Evolutionary conservation across 75 land plant species (phyloP), one percentile per base, ranked within the genome.

Genomic region (Ceratopteris richardii): DNA sequence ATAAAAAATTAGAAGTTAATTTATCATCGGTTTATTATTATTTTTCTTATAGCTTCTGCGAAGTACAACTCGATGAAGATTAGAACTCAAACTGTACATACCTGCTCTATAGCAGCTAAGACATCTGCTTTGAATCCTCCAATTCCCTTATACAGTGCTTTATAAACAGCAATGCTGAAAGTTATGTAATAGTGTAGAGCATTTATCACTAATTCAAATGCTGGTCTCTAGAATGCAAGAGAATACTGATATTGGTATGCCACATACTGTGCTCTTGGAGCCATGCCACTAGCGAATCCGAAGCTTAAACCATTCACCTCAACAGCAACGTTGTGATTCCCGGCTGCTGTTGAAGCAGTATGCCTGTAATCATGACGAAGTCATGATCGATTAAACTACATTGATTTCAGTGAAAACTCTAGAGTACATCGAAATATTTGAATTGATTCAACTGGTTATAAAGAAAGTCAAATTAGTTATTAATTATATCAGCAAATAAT

Each of bases 41-140:
- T 33, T 9, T 33, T 33, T 3, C 9, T 33, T 9, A 33, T 33
- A 33, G 37, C 9, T 9, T 33, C 3, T 33, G 37, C 37, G 9
- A 9, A 33, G 3, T 33, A 33, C 9, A 4, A 33, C 37, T 4
- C 37, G n/a, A n/a, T 33, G 9, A 33, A 33, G 37, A 46, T 4
- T 5, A 21, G 17, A 46, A 46, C 17, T 5, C 50, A 46, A 46
- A 4, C 3, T 33, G 60, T 31, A 2, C 23, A 6, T 19, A 88
- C 97, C 95, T 88, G 85, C 54, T 91, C 94, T 47, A 88, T 84
- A 23, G 95, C 97, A 47, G 95, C 95, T 47, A 89, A 91, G 29
- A 89, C 84, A 73, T 91, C 95, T 14, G 71, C 17, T 26, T 50
- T 39, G 37, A 53, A 62, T 12, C 71, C 71, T 20, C 71, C 71